Conservation (phyloP, 106 monocot species). For the Dendrobium chrysotoxum region DNA sequence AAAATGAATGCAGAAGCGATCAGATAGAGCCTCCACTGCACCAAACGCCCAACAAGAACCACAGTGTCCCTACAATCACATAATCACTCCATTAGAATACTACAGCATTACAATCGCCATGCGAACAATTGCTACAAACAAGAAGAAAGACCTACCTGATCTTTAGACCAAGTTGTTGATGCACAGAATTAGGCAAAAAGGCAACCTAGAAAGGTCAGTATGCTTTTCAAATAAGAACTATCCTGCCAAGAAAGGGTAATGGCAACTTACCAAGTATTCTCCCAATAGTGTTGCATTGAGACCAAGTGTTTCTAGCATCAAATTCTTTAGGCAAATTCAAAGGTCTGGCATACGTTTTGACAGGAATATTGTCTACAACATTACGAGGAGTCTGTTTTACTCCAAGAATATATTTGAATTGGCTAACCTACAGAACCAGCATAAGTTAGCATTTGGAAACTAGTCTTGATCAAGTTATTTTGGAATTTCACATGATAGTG, state of each 20-base stretch:
- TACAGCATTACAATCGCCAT: neutral
- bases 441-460: neutral
- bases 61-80: constrained; percentile 73
- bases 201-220: constrained; percentile 2
- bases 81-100: constrained; percentile 20
- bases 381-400: constrained; percentile 37
- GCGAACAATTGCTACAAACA: neutral
- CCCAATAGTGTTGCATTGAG: constrained; percentile 61
- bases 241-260: neutral
- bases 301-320: constrained; percentile 74
- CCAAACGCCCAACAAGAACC: constrained; percentile 99
- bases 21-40: constrained; percentile 79
- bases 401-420: constrained; percentile 75
- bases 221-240: neutral
- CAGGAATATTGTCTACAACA: constrained; percentile 30
- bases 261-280: constrained; percentile 64
- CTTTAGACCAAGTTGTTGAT: constrained; percentile 22
- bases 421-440: constrained; percentile 30
- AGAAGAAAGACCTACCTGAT: constrained; percentile 38
- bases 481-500: neutral
- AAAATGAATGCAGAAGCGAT: constrained; percentile 94
- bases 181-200: constrained; percentile 5
- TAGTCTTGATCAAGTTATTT: neutral
- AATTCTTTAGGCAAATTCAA: constrained; percentile 55
- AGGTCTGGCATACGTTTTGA: constrained; percentile 37